These are phyloP conservation scores for Ophiocytium majus DNA, from an alignment of 352 stramenopile genomes.

Conservation along the genomic window DNA sequence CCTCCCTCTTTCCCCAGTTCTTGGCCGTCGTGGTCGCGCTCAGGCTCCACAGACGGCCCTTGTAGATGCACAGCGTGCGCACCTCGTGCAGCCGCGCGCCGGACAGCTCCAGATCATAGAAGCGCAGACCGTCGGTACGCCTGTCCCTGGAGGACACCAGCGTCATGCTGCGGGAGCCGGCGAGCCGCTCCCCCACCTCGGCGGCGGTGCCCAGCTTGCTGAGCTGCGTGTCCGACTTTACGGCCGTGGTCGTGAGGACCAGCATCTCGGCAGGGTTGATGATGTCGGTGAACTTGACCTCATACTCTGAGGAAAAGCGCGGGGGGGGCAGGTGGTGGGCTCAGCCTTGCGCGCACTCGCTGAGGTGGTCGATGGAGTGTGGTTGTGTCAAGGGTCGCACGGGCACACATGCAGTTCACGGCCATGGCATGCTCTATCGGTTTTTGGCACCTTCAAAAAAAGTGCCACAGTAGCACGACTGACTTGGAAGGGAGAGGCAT, in stretches of 20 bases:
- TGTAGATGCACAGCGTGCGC: slow-evolving; percentile 28
- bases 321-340: no score
- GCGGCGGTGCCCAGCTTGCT: slow-evolving; percentile 17
- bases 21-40: slow-evolving; percentile 28
- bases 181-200: slow-evolving; percentile 36
- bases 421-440: no score
- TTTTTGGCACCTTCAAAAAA: no score
- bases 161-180: slow-evolving; percentile 12
- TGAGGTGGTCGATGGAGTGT: no score
- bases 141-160: slow-evolving; percentile 21
- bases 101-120: slow-evolving; percentile 46
- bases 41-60: slow-evolving; percentile 35
- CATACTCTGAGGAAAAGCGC: no score
- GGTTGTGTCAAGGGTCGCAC: no score
- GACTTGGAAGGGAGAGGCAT: no score
- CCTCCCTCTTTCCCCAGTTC: slow-evolving; percentile 25
- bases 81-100: slow-evolving; percentile 20
- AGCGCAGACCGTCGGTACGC: slow-evolving; percentile 28
- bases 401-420: no score
- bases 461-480: no score
- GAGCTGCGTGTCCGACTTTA: slow-evolving; percentile 30
- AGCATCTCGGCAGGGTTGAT: slow-evolving; percentile 38
- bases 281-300: slow-evolving; percentile 43
- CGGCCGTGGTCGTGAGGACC: slow-evolving; percentile 15
- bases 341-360: no score